Evolutionary conservation across 768 basidiomycete species (phyloP), one percentile per base, ranked within the genome.

Genomic region (Mycena venus): DNA sequence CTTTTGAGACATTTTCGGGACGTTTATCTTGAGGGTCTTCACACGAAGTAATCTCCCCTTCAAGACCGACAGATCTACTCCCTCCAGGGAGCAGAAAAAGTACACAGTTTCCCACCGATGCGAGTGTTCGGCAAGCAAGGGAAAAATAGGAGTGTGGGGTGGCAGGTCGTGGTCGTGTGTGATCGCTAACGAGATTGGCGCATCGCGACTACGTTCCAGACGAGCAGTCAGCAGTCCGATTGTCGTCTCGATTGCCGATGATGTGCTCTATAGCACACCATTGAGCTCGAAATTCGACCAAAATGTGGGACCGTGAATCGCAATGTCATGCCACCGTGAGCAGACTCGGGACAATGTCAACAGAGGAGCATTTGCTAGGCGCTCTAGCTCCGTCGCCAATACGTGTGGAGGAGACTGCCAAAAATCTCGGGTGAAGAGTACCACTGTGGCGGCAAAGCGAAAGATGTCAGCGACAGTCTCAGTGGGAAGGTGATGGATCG

Each of bases 311-410:
- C 2, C 36, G 44, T 38, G 11, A 14, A 69, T 60, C 6, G 34
- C 59, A 27, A 69, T 47, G 5, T 12, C 8, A 23, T 69, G 58
- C 68, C 68, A 69, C 15, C 59, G 47, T 2, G 58, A 44, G 44
- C 56, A 69, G 3, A 69, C 58, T 32, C 23, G 31, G 32, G 68
- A 38, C 25, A 61, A 4, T 2, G 14, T 29, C 3, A 59, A 25
- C n/a, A 69, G 68, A 27, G 56, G 68, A 9, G 58, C 42, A 25
- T 68, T 58, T 14, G 67, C 67, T 12, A 68, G 62, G n/a, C n/a
- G n/a, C n/a, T n/a, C n/a, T n/a, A n/a, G n/a, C n/a, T n/a, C n/a
- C n/a, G n/a, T n/a, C n/a, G n/a, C n/a, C n/a, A n/a, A n/a, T n/a
- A n/a, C n/a, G n/a, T n/a, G n/a, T n/a, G n/a, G n/a, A n/a, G n/a